Conservation (phyloP, 2,329 filamentous ascomycete species). For the Ceratocystis albifundus region DNA sequence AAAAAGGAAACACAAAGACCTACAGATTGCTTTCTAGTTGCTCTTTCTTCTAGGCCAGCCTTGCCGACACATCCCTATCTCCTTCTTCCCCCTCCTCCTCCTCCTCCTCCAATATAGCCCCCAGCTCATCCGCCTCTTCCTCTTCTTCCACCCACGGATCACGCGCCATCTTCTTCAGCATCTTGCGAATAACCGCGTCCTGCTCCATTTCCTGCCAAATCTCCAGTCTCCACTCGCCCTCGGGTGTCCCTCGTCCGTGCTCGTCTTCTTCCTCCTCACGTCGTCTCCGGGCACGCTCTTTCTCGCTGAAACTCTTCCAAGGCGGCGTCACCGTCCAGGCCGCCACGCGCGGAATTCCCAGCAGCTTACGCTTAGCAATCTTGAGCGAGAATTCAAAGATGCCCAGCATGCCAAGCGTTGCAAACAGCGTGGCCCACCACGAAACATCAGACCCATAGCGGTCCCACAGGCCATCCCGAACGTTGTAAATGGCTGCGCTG, state of each 20-base stretch:
- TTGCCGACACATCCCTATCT: background rate
- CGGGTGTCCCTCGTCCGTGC: slow-evolving; percentile 17
- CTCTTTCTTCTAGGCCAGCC: slow-evolving; percentile 3
- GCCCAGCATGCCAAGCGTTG: slow-evolving; percentile 49
- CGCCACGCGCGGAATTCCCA: slow-evolving; percentile 28
- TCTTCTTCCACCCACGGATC: slow-evolving; percentile 25
- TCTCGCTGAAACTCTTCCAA: slow-evolving; percentile 30
- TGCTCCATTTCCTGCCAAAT: slow-evolving; percentile 50
- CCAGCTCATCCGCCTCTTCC: slow-evolving; percentile 8
- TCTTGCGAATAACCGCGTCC: slow-evolving; percentile 36
- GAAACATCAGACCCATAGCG: slow-evolving; percentile 55
- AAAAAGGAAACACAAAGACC: no score
- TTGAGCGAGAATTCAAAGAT: slow-evolving; percentile 54
- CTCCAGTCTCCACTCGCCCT: slow-evolving; percentile 40
- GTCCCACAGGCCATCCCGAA: slow-evolving; percentile 52
- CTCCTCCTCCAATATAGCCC: slow-evolving; percentile 17
- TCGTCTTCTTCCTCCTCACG: slow-evolving; percentile 20
- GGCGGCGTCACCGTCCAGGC: slow-evolving; percentile 24
- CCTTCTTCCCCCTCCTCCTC: slow-evolving; percentile 18
- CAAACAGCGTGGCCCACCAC: slow-evolving; percentile 64
- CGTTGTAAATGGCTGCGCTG: slow-evolving; percentile 48
- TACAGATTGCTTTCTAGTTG: no score
- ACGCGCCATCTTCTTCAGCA: slow-evolving; percentile 34
- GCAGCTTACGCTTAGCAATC: slow-evolving; percentile 36
- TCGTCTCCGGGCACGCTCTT: slow-evolving; percentile 23